Conservation (phyloP, 768 basidiomycete genomes). For the Phanerodontia chrysosporium region DNA sequence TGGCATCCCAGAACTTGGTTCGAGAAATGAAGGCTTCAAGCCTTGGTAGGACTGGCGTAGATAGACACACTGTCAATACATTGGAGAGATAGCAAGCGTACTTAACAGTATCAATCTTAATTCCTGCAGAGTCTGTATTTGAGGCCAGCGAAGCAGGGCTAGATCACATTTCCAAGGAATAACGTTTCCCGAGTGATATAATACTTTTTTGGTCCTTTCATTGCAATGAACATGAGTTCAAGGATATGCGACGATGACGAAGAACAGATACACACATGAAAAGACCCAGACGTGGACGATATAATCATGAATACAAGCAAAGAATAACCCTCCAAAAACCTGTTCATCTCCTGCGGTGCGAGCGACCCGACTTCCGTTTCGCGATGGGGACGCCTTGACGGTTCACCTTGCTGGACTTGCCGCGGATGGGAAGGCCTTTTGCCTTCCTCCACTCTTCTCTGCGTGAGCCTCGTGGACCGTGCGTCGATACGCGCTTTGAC, state of each 20-base stretch:
- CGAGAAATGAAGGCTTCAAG: neutral
- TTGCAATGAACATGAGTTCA: neutral
- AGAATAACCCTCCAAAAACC: neutral
- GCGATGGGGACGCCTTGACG: conserved; percentile 61
- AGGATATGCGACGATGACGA: conserved; percentile 3
- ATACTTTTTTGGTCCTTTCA: neutral
- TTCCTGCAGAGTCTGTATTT: neutral
- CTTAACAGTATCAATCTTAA: neutral
- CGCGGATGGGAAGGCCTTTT: conserved; percentile 62
- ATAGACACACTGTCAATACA: too few relatives aligned
- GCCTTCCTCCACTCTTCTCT: conserved; percentile 80
- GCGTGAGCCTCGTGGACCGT: conserved; percentile 72
- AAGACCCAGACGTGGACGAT: neutral
- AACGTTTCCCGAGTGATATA: too few relatives aligned
- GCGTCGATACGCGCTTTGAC: conserved; percentile 60
- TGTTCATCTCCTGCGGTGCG: conserved; percentile 65
- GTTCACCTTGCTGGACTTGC: conserved; percentile 54
- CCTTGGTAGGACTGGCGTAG: too few relatives aligned
- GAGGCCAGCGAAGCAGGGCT: too few relatives aligned
- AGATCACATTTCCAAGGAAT: too few relatives aligned
- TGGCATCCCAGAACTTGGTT: neutral
- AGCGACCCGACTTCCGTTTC: conserved; percentile 63
- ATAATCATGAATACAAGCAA: neutral
- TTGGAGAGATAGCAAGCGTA: too few relatives aligned
- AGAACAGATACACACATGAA: neutral